These are phyloP conservation scores for Excoecaria cochinchinensis DNA, from an alignment of 345 rosid species.

Conservation along the genomic window DNA sequence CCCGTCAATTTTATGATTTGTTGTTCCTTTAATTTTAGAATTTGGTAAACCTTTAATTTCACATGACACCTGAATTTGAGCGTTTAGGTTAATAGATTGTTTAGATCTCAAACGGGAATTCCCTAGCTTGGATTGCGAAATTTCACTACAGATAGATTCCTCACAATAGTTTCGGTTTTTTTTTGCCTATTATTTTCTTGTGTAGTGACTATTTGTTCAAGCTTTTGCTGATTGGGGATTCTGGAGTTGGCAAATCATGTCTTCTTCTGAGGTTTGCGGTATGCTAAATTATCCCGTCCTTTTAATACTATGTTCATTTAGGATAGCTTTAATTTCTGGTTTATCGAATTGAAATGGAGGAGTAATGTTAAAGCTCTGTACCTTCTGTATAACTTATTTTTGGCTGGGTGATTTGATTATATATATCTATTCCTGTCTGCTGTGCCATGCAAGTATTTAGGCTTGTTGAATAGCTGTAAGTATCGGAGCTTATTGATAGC, in stretches of 20 bases:
- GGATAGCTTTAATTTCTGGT: not conserved
- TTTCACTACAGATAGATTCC: not conserved
- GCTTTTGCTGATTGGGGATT: constrained; percentile 27
- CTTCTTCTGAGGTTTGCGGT: constrained; percentile 29
- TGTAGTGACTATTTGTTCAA: constrained; percentile 23
- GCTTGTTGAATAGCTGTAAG: not conserved
- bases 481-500: not conserved
- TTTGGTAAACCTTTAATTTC: not conserved
- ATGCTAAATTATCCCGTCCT: not conserved
- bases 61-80: not conserved
- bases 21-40: not conserved
- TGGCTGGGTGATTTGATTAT: not conserved
- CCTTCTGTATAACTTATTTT: not conserved
- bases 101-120: not conserved
- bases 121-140: too few relatives aligned
- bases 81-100: not conserved
- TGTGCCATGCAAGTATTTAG: not conserved
- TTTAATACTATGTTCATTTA: not conserved
- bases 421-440: not conserved
- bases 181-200: not conserved
- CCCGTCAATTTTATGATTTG: not conserved
- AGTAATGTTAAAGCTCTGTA: not conserved
- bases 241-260: constrained; percentile 32
- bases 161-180: not conserved
- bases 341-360: not conserved